Base-by-base conservation (phyloP, 345 rosid genomes). In the Populus deltoides region DNA sequence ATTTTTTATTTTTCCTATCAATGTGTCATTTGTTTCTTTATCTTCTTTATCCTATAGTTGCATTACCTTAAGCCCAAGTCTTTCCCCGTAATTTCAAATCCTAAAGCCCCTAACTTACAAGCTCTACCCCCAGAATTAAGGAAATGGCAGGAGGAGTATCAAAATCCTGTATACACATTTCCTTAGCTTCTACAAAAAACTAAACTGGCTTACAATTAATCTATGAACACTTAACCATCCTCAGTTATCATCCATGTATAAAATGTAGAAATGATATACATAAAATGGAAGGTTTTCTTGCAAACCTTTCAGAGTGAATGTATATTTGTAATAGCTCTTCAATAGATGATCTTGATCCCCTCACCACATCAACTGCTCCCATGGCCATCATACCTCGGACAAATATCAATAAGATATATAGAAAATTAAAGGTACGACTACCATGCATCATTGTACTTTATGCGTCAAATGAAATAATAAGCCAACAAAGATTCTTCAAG, bases 331-430 rank as follows among this genome's bases (percentile, higher is more conserved):
- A 82, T 76, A 96, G 87, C 85, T 96, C 99, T 80, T 92, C 94
- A 49, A 85, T 87, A 45, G 99, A 88, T 45, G 98, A 93, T 79
- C 94, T 92, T 24, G 97, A 89, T 74, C 98, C 98, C 82, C 99
- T 90, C 25, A 91, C 99, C 84, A 93, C 94, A 87, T 96, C 89
- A 75, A 96, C 86, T 80, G 98, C 97, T 83, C 99, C 99, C 72
- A 82, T 89, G 62, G 99, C 93, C 99, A 96, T 92, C 31, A 89
- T 91, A 70, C 98, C 98, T 96, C 73, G 47, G 77, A 53, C 80
- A 79, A 74, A 73, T 59, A 75, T 73, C 53, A 65, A 75, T 24
- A 63, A 80, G 70, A 79, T 49, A 29, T 13, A 41, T 20, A 47
- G 47, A 5, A 70, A 38, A 61, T 18, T 11, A 31, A 15, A 71